These are phyloP conservation scores for Aspergillus baeticus DNA, from an alignment of 495 filamentous ascomycete species.

Conservation along the genomic window DNA sequence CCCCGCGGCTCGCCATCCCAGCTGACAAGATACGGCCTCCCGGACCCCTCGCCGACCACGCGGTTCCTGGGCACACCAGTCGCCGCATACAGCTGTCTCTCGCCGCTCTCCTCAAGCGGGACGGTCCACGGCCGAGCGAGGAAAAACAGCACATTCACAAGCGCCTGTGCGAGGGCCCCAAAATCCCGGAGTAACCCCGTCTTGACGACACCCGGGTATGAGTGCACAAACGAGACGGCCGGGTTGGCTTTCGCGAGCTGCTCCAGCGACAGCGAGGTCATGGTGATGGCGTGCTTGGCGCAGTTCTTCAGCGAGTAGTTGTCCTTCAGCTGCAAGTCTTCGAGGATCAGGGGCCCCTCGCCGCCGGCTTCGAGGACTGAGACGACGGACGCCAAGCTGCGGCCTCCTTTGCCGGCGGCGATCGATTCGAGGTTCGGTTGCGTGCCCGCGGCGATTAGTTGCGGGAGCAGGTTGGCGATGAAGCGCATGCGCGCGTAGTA, in stretches of 20 bases:
- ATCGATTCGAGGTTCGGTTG: not conserved
- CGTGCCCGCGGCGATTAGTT: slow-evolving; percentile 26
- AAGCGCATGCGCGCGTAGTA: slow-evolving; percentile 63
- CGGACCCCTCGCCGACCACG: not conserved
- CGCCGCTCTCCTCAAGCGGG: slow-evolving; percentile 6
- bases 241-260: not conserved
- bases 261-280: slow-evolving; percentile 14
- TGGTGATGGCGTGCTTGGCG: slow-evolving; percentile 41
- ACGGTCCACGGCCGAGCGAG: slow-evolving; percentile 2
- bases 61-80: not conserved
- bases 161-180: not conserved
- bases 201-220: not conserved
- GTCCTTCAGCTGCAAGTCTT: slow-evolving; percentile 39
- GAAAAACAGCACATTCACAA: not conserved
- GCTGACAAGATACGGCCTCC: not conserved
- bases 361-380: slow-evolving; percentile 44
- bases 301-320: slow-evolving; percentile 22
- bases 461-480: slow-evolving; percentile 56
- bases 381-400: slow-evolving; percentile 36
- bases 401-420: not conserved
- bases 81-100: slow-evolving; percentile 7
- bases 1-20: not conserved
- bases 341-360: slow-evolving; percentile 46
- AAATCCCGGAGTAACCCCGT: not conserved
- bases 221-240: not conserved